Evolutionary conservation across 768 basidiomycete species (phyloP), one percentile per base, ranked within the genome.

Genomic region (Leccinum broughii): DNA sequence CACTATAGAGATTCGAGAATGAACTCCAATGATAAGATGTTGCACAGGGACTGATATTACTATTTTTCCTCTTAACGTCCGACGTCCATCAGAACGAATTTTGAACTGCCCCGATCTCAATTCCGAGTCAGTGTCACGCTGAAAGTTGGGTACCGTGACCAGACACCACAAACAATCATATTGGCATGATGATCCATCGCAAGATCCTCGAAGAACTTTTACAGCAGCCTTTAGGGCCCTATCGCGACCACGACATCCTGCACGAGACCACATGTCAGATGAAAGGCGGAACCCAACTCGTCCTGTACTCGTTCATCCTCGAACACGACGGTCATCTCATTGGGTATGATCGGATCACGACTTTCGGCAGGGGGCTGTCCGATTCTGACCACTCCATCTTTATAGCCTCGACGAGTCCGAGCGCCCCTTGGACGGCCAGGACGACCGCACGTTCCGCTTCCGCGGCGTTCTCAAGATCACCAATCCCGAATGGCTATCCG

Each of bases 351-450:
- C 15, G 11, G 34, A 26, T 48, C n/a, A 17, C 34, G n/a, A 26
- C 13, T 49, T 9, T 46, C 46, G 22, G 50, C 49, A 15, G 10
- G 17, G 51, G 17, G 51, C 26, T 26, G 9, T 34, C 37, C 51
- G 7, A 0, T 35, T 30, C 58, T 62, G 11, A 73, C 54, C 2
- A 22, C 28, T 1, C 26, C 34, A 24, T 11, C 34, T 28, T 7
- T 59, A 24, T 46, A 84, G 83, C 14, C 77, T 84, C 10, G 82
- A 85, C 64, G 76, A 80, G 37, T 77, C 81, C 6, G 83, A 85
- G 61, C 73, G 64, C 37, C 71, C 78, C 3, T 57, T 71, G 35
- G 54, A 67, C 1, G 74, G 75, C 14, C 73, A 13, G 10, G 72
- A 74, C 57, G 17, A 64, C 37, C 69, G 74, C 60, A 65, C 34